phyloP scores from a whole-genome alignment of 805 yeast genomes.

The Nematodospora valgi region DNA sequence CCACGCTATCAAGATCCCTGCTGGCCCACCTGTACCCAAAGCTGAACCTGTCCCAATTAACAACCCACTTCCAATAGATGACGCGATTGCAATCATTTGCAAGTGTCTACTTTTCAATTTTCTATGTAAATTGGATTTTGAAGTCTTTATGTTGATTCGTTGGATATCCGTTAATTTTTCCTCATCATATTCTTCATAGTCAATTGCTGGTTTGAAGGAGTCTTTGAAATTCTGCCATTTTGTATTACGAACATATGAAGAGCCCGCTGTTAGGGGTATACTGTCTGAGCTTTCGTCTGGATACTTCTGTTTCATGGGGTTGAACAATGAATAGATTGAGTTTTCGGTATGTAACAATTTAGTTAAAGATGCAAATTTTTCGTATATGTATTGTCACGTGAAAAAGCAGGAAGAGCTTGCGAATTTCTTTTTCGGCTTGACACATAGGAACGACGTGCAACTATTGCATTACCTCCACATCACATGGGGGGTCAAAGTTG shows the following conservation, averaged over 20 bases:
- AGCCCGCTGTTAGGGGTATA: not conserved
- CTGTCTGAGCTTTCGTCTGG: too few species aligned
- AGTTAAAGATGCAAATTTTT: too few species aligned
- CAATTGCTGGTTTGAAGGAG: constrained; percentile 42
- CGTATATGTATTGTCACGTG: too few species aligned
- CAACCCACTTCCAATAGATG: constrained; percentile 42
- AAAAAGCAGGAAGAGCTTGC: too few species aligned
- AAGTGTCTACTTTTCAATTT: constrained; percentile 33
- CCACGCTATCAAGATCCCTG: constrained; percentile 38
- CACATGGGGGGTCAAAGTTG: too few species aligned
- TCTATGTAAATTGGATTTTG: constrained; percentile 36
- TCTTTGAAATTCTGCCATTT: constrained; percentile 45
- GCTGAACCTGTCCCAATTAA: constrained; percentile 41
- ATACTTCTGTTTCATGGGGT: too few species aligned
- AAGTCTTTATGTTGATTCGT: constrained; percentile 36
- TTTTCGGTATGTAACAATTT: too few species aligned
- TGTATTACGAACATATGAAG: not conserved
- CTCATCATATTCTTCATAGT: constrained; percentile 17
- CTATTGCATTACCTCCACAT: too few species aligned
- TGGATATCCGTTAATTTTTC: constrained; percentile 32
- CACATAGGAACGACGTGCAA: too few species aligned
- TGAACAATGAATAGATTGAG: too few species aligned
- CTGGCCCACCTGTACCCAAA: constrained; percentile 36
- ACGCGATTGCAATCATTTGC: constrained; percentile 44
- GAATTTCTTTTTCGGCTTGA: too few species aligned